Conservation (phyloP, 768 basidiomycete species). For the Hericium erinaceus region DNA sequence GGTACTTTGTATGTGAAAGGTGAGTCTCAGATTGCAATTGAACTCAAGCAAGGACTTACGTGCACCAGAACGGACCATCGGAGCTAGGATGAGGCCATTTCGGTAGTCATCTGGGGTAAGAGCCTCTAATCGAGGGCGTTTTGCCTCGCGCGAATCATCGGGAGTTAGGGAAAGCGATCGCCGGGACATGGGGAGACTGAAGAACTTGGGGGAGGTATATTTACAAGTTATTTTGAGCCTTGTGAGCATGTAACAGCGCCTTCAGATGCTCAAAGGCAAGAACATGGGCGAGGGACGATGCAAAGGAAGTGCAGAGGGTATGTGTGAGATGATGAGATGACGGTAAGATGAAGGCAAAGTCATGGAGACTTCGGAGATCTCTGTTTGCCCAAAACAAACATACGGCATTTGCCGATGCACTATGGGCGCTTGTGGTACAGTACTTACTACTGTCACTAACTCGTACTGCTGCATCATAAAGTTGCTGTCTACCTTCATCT, state of each 20-base stretch:
- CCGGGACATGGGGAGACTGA: conserved; percentile 5
- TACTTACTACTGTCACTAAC: too few relatives aligned
- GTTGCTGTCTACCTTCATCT: too few relatives aligned
- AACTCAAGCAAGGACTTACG: conserved; percentile 36
- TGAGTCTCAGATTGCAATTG: neutral
- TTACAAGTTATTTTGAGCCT: neutral
- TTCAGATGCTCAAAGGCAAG: neutral
- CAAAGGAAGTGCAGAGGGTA: neutral
- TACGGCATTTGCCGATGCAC: neutral
- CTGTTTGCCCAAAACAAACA: neutral
- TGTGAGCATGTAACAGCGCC: too few relatives aligned
- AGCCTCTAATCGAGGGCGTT: conserved; percentile 17
- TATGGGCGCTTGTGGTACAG: too few relatives aligned
- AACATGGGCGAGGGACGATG: neutral
- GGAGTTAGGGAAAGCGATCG: conserved; percentile 11
- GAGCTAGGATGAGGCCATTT: conserved; percentile 89
- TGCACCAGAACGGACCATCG: conserved; percentile 95
- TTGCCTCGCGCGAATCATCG: conserved; percentile 1
- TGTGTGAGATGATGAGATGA: neutral
- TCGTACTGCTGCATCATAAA: too few relatives aligned
- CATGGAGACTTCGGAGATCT: neutral
- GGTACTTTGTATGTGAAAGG: conserved; percentile 47
- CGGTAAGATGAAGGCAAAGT: neutral
- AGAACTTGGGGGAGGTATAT: neutral
- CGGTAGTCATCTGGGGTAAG: conserved; percentile 71